Base-by-base conservation (phyloP, 352 stramenopile species). In the Thalassiosira livingstoniorum region DNA sequence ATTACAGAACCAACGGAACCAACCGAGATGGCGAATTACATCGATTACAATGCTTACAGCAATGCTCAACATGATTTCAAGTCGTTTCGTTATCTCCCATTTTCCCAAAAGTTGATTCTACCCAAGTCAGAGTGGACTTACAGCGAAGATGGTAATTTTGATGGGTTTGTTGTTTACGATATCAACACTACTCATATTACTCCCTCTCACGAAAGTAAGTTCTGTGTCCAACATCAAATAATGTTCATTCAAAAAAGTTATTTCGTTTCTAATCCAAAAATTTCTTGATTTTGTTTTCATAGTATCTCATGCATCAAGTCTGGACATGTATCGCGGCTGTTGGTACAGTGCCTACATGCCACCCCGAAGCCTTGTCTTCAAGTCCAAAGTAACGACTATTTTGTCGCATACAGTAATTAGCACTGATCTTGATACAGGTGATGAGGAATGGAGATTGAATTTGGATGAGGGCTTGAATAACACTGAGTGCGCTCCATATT, bases 81-180 rank as follows among this genome's bases (percentile, higher is more conserved):
- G 21, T 83, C 89, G 4, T 92, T 94, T 39, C 70, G 87, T 31
- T 94, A 90, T 45, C 55, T 91, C 2, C 39, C 73, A 23, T 65
- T 57, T 21, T 78, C 39, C 11, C 66, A 75, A 65, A 83, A 86
- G 29, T 61, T 94, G 0, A 92, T 94, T 58, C 78, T 94, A 39
- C 89, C 89, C 2, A 55, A 91, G 18, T 79, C 21, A 34, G 75
- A 87, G 4, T 88, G 87, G 25, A 83, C 78, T 34, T 82, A 42
- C 47, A 70, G 67, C 29, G 55, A 27, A 2, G 37, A 72, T 31
- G 74, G 78, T 21, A 91, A 91, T 51, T 92, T 93, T 71, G 87
- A 92, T 79, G 89, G 89, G 10, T 93, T 91, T 61, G 67, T 80
- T 53, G 84, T 92, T 1, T 93, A 92, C 67, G 75, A 87, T 61